Conservation (phyloP, 2,329 filamentous ascomycete genomes). For the Tricladium varicosporioides region DNA sequence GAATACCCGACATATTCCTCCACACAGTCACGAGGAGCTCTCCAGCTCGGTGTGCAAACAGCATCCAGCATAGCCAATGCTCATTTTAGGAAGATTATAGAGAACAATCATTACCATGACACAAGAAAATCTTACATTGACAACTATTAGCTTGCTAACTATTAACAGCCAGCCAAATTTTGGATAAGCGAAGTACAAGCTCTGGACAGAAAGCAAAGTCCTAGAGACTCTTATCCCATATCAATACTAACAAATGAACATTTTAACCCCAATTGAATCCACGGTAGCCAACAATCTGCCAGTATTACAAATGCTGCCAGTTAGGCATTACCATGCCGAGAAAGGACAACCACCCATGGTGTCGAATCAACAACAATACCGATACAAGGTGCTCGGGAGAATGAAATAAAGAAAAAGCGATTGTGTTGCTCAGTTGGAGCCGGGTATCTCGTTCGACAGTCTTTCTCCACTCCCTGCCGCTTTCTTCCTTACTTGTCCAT, state of each 20-base stretch:
- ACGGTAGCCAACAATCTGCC: slow-evolving; percentile 17
- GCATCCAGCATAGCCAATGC: too few species aligned
- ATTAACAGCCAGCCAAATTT: slow-evolving; percentile 1
- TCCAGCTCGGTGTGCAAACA: too few species aligned
- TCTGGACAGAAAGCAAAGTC: slow-evolving; percentile 3
- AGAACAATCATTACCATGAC: neutral
- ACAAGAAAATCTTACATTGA: neutral
- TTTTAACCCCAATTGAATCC: slow-evolving; percentile 15
- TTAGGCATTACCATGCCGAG: slow-evolving; percentile 20
- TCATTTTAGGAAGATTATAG: too few species aligned
- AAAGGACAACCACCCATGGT: slow-evolving; percentile 14
- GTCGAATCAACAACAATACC: slow-evolving; percentile 15
- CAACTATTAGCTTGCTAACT: slow-evolving; percentile 4
- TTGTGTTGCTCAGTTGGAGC: slow-evolving; percentile 25
- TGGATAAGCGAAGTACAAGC: slow-evolving; percentile 3
- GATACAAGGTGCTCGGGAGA: slow-evolving; percentile 14
- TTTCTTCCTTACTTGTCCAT: slow-evolving; percentile 4
- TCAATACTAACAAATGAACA: slow-evolving; percentile 21
- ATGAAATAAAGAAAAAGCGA: slow-evolving; percentile 21
- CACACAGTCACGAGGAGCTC: too few species aligned
- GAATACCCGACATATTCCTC: too few species aligned
- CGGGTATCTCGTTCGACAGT: slow-evolving; percentile 25
- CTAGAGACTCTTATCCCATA: slow-evolving; percentile 1
- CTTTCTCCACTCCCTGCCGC: slow-evolving; percentile 6
- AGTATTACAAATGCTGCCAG: slow-evolving; percentile 31